Evolutionary conservation across 495 filamentous ascomycete genomes (phyloP).

Genomic region (Sordaria brevicollis): DNA sequence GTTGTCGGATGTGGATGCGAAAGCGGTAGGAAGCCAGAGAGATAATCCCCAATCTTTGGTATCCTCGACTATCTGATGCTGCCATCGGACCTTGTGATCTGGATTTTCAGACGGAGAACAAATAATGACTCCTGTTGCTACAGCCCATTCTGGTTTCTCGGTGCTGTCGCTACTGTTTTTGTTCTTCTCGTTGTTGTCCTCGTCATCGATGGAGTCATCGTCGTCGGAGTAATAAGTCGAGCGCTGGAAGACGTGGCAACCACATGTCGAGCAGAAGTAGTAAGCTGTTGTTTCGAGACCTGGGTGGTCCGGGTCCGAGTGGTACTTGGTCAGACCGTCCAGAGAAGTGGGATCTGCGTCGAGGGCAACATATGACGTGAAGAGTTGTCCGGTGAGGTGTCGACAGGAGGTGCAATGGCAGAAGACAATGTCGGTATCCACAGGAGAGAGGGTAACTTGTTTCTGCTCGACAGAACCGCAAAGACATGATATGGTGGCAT

Average conservation of each 20-base stretch:
- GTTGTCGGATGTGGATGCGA: not conserved
- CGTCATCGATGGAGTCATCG: not conserved
- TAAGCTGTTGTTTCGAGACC: conserved; percentile 25
- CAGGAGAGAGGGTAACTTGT: not conserved
- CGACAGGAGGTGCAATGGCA: conserved; percentile 61
- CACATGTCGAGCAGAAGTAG: conserved; percentile 61
- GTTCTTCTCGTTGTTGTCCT: not conserved
- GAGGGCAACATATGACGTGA: conserved; percentile 39
- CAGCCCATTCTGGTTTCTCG: conserved; percentile 20
- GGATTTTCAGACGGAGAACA: conserved; percentile 3
- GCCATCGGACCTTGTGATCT: conserved; percentile 17
- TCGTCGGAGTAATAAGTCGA: not conserved
- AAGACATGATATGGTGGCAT: conserved; percentile 39
- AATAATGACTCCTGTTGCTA: conserved; percentile 23
- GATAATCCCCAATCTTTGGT: conserved; percentile 50
- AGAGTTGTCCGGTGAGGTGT: conserved; percentile 47
- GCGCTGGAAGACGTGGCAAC: conserved; percentile 48
- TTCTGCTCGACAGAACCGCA: conserved; percentile 40
- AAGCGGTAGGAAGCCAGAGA: conserved; percentile 31
- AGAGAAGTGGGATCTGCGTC: conserved; percentile 13
- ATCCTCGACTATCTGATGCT: conserved; percentile 39
- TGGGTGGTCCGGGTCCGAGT: conserved; percentile 14
- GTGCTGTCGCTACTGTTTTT: not conserved
- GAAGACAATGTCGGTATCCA: conserved; percentile 30
- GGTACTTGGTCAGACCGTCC: conserved; percentile 31